Evolutionary conservation across 2,329 filamentous ascomycete species (phyloP).

Genomic region (Chrysoporthe austroafricana): DNA sequence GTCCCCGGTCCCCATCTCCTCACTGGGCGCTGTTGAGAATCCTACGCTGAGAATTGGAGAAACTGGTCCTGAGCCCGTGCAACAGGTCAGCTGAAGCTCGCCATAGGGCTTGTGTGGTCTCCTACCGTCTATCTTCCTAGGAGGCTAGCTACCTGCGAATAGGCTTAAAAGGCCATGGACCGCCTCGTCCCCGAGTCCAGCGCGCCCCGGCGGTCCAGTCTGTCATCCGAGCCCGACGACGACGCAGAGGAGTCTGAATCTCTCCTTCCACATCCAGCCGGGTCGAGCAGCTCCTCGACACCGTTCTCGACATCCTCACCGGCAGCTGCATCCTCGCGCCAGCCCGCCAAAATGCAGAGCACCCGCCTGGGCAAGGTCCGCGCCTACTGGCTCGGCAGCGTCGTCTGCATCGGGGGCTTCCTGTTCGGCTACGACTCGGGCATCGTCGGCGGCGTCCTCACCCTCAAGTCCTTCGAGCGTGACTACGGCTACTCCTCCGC

Average conservation of each 20-base stretch:
- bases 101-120: neutral
- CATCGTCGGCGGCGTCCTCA: slow-evolving; percentile 41
- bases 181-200: neutral
- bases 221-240: slow-evolving; percentile 4
- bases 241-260: neutral
- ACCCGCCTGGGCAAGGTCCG: slow-evolving; percentile 44
- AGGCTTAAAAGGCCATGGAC: neutral
- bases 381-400: slow-evolving; percentile 55
- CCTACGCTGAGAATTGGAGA: neutral
- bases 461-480: slow-evolving; percentile 36
- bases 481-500: slow-evolving; percentile 36
- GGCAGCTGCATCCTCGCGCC: neutral
- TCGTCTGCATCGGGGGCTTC: slow-evolving; percentile 56
- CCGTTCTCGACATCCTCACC: neutral
- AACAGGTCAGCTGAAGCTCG: neutral
- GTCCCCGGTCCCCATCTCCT: no score
- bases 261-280: slow-evolving; percentile 1
- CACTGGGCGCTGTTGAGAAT: neutral
- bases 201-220: neutral
- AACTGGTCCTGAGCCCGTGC: neutral
- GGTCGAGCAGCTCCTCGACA: neutral
- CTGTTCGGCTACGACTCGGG: slow-evolving; percentile 50
- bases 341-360: slow-evolving; percentile 32
- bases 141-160: neutral
- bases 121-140: neutral